These are phyloP conservation scores for Polyporus arcularius DNA, from an alignment of 768 basidiomycete species.

Conservation along the genomic window DNA sequence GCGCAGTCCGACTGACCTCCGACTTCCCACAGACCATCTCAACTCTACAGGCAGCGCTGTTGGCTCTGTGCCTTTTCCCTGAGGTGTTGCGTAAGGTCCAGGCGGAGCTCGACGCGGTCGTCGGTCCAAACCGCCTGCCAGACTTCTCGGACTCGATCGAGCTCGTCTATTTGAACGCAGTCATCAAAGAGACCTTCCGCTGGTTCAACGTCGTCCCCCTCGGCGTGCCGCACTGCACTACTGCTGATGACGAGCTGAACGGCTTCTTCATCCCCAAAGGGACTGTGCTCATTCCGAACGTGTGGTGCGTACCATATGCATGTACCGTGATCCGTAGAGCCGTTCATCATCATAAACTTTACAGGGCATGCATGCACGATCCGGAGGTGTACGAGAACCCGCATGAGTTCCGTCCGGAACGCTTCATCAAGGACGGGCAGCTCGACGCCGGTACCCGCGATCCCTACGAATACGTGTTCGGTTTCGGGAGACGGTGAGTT, in stretches of 20 bases:
- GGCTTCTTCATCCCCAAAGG: slow-evolving; percentile 41
- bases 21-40: slow-evolving; percentile 1
- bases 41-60: slow-evolving; percentile 7
- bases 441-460: slow-evolving; percentile 9
- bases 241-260: slow-evolving; percentile 40
- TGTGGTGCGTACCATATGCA: slow-evolving; percentile 7
- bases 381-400: slow-evolving; percentile 12
- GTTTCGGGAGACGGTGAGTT: slow-evolving; percentile 18
- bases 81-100: slow-evolving; percentile 14
- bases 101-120: slow-evolving; percentile 18
- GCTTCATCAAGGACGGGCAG: slow-evolving; percentile 17
- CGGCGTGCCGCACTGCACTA: slow-evolving; percentile 32
- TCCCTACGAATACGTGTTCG: slow-evolving; percentile 14
- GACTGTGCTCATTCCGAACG: slow-evolving; percentile 16
- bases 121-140: slow-evolving; percentile 14
- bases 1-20: not conserved
- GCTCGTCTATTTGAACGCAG: slow-evolving; percentile 18
- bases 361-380: slow-evolving; percentile 16
- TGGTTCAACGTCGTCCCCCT: slow-evolving; percentile 16
- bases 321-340: not conserved
- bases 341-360: not conserved
- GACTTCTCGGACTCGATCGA: slow-evolving; percentile 12
- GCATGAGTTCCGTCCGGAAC: slow-evolving; percentile 17
- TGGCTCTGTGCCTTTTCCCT: slow-evolving; percentile 15
- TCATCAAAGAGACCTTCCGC: slow-evolving; percentile 19